A percentile compares a stretch with the other conserved stretches of the same genome.
Conservation (phyloP, 2,329 filamentous ascomycete genomes). For the Polytolypa hystricis region DNA sequence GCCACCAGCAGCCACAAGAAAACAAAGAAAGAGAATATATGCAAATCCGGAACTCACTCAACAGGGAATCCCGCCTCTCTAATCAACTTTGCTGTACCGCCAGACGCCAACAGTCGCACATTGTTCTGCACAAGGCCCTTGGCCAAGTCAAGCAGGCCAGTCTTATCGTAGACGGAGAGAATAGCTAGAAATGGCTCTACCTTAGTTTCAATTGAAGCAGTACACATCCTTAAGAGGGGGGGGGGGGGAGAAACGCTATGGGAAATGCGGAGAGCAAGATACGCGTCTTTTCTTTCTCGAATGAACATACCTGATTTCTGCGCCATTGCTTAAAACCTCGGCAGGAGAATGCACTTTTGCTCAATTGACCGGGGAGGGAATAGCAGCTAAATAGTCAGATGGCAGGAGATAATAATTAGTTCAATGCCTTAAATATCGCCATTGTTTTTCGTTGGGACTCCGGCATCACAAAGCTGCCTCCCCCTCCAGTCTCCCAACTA, state of each 20-base stretch:
- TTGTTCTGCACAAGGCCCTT: slow-evolving; percentile 82
- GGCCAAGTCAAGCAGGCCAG: slow-evolving; percentile 80
- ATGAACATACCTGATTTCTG: slow-evolving; percentile 29
- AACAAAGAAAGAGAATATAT: neutral
- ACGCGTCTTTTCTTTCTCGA: no score
- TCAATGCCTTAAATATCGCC: no score
- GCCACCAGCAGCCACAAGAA: neutral
- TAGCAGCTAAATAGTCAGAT: no score
- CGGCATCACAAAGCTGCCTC: no score
- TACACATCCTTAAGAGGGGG: no score
- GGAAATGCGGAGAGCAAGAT: slow-evolving; percentile 1
- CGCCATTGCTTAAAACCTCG: no score
- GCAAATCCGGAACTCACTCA: slow-evolving; percentile 51
- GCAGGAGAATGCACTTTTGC: no score
- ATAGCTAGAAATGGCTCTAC: slow-evolving; percentile 59
- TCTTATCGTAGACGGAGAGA: slow-evolving; percentile 98
- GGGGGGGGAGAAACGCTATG: neutral
- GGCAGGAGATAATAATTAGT: no score
- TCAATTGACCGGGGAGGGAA: no score
- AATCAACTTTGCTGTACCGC: slow-evolving; percentile 92
- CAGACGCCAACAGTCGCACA: slow-evolving; percentile 86
- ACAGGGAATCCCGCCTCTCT: slow-evolving; percentile 91
- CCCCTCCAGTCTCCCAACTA: no score
- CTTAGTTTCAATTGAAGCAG: neutral
- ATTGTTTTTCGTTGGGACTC: no score